Percentiles rank a stretch among this genome's conserved stretches.
Conservation (phyloP, 2,329 filamentous ascomycete species). For the Xylaria arbuscula region DNA sequence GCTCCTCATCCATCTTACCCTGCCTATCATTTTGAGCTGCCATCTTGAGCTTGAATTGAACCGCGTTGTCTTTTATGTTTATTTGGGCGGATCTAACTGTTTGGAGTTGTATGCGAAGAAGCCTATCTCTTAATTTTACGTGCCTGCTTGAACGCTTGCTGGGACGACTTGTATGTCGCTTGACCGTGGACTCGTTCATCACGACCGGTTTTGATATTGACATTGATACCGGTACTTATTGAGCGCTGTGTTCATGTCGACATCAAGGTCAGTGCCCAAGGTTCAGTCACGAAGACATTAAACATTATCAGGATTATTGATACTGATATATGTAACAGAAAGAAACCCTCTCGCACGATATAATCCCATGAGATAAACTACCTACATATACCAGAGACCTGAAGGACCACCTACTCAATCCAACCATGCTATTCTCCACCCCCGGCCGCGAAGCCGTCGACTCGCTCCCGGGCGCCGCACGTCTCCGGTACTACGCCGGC, state of each 20-base stretch:
- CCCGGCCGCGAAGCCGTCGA: constrained; percentile 22
- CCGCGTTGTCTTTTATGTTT: background rate
- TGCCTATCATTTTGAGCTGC: background rate
- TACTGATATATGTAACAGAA: background rate
- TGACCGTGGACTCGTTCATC: no score
- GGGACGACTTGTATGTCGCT: no score
- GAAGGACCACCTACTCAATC: background rate
- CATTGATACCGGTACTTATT: no score
- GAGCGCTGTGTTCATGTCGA: background rate
- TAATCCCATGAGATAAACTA: no score
- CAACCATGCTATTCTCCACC: constrained; percentile 1
- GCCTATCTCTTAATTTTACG: no score
- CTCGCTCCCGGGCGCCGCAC: constrained; percentile 35
- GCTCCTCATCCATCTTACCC: background rate
- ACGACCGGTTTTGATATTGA: no score
- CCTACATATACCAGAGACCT: background rate
- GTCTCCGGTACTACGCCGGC: constrained; percentile 39
- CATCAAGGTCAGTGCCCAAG: background rate
- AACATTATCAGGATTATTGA: background rate
- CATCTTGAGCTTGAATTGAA: background rate
- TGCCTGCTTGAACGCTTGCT: no score
- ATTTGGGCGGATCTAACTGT: no score
- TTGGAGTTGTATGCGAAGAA: no score
- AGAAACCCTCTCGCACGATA: background rate
- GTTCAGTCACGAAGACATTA: background rate